These are phyloP conservation scores for Aegilops tauschii DNA, from an alignment of 176 grass and related monocot species.

Conservation along the genomic window DNA sequence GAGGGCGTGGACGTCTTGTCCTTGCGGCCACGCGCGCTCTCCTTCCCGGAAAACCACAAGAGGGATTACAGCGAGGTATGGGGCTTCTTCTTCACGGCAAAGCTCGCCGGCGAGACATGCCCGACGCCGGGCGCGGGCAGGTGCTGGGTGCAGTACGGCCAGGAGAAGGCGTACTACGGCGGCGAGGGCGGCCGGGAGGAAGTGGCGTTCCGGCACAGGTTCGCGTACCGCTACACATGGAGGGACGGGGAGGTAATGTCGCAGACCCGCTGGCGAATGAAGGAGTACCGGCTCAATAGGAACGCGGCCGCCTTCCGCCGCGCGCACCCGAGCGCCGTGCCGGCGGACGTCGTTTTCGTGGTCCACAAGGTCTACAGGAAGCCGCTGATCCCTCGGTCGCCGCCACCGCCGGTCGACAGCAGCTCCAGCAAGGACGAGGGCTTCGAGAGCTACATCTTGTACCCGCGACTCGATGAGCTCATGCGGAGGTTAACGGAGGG, in stretches of 20 bases:
- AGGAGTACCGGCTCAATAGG: constrained; percentile 11
- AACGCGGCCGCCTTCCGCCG: not conserved
- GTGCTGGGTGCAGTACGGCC: not conserved
- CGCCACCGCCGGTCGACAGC: not conserved
- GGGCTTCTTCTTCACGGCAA: not conserved
- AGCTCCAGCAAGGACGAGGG: not conserved
- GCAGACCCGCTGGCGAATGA: constrained; percentile 1
- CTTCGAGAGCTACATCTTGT: not conserved
- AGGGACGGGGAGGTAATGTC: not conserved
- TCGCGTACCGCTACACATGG: not conserved
- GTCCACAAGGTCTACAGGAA: not conserved
- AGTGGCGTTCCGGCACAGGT: not conserved
- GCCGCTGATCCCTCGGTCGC: not conserved
- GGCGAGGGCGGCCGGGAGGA: not conserved
- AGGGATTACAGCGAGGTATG: not conserved
- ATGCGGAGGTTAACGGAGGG: not conserved
- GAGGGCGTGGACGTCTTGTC: not conserved
- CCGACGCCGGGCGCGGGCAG: not conserved
- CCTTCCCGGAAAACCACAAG: not conserved
- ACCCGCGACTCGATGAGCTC: not conserved
- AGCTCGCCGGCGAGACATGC: not conserved
- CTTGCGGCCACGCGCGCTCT: not conserved
- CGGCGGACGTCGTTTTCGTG: not conserved
- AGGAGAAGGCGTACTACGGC: not conserved
- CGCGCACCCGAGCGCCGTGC: too few species aligned